Evolutionary conservation across 2,329 filamentous ascomycete species (phyloP).

Genomic region (Exophiala oligosperma): DNA sequence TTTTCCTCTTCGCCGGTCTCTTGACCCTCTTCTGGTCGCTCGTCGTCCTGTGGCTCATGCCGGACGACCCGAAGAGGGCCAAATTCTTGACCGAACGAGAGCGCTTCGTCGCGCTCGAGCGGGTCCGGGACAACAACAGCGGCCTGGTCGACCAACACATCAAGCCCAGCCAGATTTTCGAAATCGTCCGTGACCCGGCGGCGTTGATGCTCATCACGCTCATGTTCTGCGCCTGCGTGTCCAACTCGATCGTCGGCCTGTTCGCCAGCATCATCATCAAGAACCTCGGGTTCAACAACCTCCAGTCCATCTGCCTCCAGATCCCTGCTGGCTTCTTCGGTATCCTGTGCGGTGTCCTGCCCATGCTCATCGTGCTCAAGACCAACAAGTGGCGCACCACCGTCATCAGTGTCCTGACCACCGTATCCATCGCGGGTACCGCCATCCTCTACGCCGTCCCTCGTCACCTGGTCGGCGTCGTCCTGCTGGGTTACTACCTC

Average conservation of each 20-base stretch:
- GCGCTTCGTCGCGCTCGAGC: slow-evolving; percentile 55
- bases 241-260: neutral
- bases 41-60: slow-evolving; percentile 36
- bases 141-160: slow-evolving; percentile 53
- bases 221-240: neutral
- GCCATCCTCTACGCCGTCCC: slow-evolving; percentile 50
- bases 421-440: slow-evolving; percentile 41
- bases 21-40: neutral
- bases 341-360: slow-evolving; percentile 33
- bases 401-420: slow-evolving; percentile 43
- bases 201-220: slow-evolving; percentile 32
- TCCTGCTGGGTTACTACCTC: slow-evolving; percentile 54
- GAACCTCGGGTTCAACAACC: neutral
- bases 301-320: neutral
- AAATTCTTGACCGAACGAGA: slow-evolving; percentile 51
- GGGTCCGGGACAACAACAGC: slow-evolving; percentile 57
- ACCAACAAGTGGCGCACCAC: slow-evolving; percentile 41
- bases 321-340: slow-evolving; percentile 30
- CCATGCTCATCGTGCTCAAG: slow-evolving; percentile 14
- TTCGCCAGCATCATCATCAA: neutral
- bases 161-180: slow-evolving; percentile 50
- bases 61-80: slow-evolving; percentile 52
- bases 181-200: slow-evolving; percentile 36
- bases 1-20: slow-evolving; percentile 56
- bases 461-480: slow-evolving; percentile 47